phyloP scores from a whole-genome alignment of 176 grass and related monocot species.

The Triticum urartu region DNA sequence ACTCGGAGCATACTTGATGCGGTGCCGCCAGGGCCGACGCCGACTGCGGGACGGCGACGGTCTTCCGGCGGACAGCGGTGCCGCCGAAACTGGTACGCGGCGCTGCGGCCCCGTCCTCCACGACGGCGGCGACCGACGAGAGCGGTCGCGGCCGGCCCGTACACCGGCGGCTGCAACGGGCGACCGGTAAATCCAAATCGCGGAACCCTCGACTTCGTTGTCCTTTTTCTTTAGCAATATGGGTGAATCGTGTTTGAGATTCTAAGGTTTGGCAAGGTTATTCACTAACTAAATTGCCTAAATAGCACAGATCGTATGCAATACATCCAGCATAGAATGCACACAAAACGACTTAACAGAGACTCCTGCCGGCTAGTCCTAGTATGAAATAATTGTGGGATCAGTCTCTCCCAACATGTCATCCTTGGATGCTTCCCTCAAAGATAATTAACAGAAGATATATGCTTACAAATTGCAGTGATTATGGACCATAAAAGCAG shows the following conservation, averaged over 20 bases:
- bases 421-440: no score
- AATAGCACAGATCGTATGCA: not conserved
- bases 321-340: not conserved
- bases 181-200: constrained; percentile 9
- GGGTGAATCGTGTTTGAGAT: not conserved
- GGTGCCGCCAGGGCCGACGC: not conserved
- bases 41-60: no score
- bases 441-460: no score
- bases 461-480: no score
- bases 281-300: not conserved
- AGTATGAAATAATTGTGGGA: not conserved
- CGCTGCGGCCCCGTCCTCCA: not conserved
- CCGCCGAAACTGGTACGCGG: not conserved
- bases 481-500: no score
- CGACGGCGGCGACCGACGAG: not conserved
- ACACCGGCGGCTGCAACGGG: not conserved
- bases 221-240: not conserved
- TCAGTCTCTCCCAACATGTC: no score
- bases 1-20: no score
- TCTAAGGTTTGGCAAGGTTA: not conserved
- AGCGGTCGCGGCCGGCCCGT: not conserved
- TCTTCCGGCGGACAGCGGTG: not conserved
- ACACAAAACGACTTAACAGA: not conserved
- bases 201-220: not conserved
- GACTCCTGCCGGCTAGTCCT: not conserved